phyloP scores from a whole-genome alignment of 1,139 yeast species.

The Candida buenavistaensis region DNA sequence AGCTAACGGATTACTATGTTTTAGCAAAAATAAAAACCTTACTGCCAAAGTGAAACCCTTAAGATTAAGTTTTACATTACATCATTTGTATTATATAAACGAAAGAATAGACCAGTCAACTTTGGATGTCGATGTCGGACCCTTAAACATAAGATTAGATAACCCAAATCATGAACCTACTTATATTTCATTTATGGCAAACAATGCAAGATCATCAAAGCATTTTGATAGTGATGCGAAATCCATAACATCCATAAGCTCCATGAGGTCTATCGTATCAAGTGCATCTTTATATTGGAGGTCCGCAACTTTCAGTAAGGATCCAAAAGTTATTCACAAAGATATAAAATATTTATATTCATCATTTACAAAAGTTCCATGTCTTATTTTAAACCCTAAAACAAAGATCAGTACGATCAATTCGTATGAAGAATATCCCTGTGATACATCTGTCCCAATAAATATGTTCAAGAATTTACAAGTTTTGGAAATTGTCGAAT shows the following conservation, averaged over 20 bases:
- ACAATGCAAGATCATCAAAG: constrained; percentile 43
- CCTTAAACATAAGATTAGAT: constrained; percentile 58
- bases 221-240: constrained; percentile 57
- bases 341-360: constrained; percentile 61
- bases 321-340: constrained; percentile 43
- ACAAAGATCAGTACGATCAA: constrained; percentile 54
- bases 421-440: constrained; percentile 70
- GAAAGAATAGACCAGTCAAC: constrained; percentile 58
- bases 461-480: constrained; percentile 60
- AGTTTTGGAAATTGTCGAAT: constrained; percentile 58
- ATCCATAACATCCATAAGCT: constrained; percentile 62
- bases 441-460: constrained; percentile 68
- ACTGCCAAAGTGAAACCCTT: constrained; percentile 43
- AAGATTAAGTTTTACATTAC: constrained; percentile 56
- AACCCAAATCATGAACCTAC: constrained; percentile 60
- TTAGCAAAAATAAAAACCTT: constrained; percentile 31
- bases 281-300: constrained; percentile 49
- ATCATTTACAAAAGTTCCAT: constrained; percentile 67
- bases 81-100: constrained; percentile 60
- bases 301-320: constrained; percentile 36
- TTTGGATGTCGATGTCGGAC: constrained; percentile 60
- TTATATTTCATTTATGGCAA: constrained; percentile 52
- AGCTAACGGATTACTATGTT: constrained; percentile 46
- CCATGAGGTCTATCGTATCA: constrained; percentile 57
- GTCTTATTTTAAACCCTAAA: constrained; percentile 60